Base-by-base conservation (phyloP, 495 filamentous ascomycete species). In the Penicillium daleae region DNA sequence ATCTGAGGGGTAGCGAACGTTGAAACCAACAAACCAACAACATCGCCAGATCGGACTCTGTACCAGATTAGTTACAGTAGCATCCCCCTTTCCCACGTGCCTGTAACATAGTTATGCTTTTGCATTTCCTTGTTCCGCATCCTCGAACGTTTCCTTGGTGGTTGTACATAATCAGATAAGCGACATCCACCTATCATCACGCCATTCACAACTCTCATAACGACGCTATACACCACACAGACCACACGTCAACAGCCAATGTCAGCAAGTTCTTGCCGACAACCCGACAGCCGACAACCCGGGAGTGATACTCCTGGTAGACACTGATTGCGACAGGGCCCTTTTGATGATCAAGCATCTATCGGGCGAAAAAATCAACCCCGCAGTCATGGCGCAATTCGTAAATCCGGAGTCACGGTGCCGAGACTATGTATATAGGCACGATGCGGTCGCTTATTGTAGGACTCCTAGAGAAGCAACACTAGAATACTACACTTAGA, bases 321-420 rank as follows among this genome's bases (percentile, higher is more conserved):
- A 50, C 24, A 17, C n/a, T 33, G 31, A 6, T 33, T 17, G 15
- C 51, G 10, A 22, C 51, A n/a, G 7, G 46, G 24, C 46, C 24
- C 7, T 8, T 54, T 54, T 1, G 31, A 12, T n/a, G n/a, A 49
- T 50, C 29, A 31, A 4, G 9, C 17, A 4, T 35, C 19, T 46
- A 21, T 57, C 46, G 51, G 37, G n/a, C 31, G 52, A 46, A 61
- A 21, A 26, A n/a, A 6, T 48, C 22, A 40, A 46, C 55, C 65
- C 65, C 65, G 62, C 62, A 64, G 49, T 58, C 55, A 65, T 67
- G 39, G 62, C 59, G 59, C 55, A 54, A 65, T 62, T 52, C 21
- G 19, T 17, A 10, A 40, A 42, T 27, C 42, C 65, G 65, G 65
- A 19, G 44, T 50, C 19, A 46, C 35, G 6, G 49, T 56, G 31